Evolutionary conservation across 208 protist species (phyloP).

Genomic region (Trypanosoma cruzi): DNA sequence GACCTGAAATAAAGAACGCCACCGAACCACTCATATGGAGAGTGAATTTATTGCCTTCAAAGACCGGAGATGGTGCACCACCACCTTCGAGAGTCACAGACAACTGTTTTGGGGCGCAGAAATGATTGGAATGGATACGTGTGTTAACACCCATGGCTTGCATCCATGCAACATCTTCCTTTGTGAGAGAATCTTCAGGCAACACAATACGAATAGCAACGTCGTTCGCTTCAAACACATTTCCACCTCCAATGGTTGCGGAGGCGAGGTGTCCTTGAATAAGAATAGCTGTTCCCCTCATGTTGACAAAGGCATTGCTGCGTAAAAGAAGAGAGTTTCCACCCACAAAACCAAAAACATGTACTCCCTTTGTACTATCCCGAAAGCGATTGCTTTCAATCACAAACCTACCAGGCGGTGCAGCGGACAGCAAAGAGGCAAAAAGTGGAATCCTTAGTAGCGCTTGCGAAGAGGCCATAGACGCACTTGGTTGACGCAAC

Average conservation of each 20-base stretch:
- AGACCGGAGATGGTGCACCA: conserved; percentile 31
- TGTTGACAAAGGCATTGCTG: conserved; percentile 61
- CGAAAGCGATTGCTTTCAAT: conserved; percentile 71
- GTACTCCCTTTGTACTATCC: conserved; percentile 47
- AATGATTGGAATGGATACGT: conserved; percentile 69
- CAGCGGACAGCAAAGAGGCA: conserved; percentile 51
- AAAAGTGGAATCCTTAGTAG: conserved; percentile 55
- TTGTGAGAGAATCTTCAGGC: conserved; percentile 8
- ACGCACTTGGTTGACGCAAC: conserved; percentile 32
- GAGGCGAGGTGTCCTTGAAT: conserved; percentile 75
- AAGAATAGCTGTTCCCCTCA: conserved; percentile 46
- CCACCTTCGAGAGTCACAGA: conserved; percentile 43
- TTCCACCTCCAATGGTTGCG: conserved; percentile 61
- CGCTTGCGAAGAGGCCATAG: conserved; percentile 61
- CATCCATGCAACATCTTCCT: conserved; percentile 15
- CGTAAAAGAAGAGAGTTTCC: conserved; percentile 43
- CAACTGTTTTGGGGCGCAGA: conserved; percentile 35
- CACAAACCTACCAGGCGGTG: conserved; percentile 62
- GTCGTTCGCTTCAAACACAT: conserved; percentile 69
- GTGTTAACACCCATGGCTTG: conserved; percentile 36
- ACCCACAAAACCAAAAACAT: conserved; percentile 57
- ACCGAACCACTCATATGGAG: conserved; percentile 37
- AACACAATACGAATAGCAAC: conserved; percentile 38
- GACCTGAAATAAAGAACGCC: conserved; percentile 48
- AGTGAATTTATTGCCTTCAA: conserved; percentile 69